A percentile compares a stretch with the other conserved stretches of the same genome.
Evolutionary conservation across 2,329 filamentous ascomycete species (phyloP).

Genomic region (Paraconiothyrium brasiliense): DNA sequence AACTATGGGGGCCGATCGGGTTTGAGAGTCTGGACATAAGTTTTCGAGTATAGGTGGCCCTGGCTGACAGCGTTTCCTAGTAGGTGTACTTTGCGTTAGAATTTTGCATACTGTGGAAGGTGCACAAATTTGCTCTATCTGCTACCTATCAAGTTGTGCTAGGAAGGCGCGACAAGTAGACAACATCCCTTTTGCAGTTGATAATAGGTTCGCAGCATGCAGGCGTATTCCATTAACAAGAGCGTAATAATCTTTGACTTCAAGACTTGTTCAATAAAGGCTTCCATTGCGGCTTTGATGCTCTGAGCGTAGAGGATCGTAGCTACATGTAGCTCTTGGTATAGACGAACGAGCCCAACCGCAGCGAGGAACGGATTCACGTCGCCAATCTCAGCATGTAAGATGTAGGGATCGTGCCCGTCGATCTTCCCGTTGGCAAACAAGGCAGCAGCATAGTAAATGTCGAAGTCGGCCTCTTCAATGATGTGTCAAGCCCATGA

Average conservation of each 20-base stretch:
- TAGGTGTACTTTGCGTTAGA: slow-evolving; percentile 7
- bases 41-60: slow-evolving; percentile 5
- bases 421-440: neutral
- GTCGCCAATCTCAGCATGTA: neutral
- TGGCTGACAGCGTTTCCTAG: slow-evolving; percentile 3
- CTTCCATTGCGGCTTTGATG: slow-evolving; percentile 18
- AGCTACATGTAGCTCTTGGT: slow-evolving; percentile 17
- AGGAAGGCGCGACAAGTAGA: slow-evolving; percentile 14
- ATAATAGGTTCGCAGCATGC: slow-evolving; percentile 14
- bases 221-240: slow-evolving; percentile 16
- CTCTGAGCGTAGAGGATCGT: slow-evolving; percentile 19
- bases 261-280: slow-evolving; percentile 17
- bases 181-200: slow-evolving; percentile 5
- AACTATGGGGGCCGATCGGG: too few species aligned
- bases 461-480: neutral
- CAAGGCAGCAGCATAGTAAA: neutral
- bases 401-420: neutral
- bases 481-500: slow-evolving; percentile 9
- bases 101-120: neutral
- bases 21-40: neutral
- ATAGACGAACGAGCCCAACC: slow-evolving; percentile 9
- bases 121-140: slow-evolving; percentile 14
- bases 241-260: slow-evolving; percentile 13
- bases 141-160: slow-evolving; percentile 18
- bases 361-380: slow-evolving; percentile 14